Conservation (phyloP, 1,284 basidiomycete species). For the Xerocomus cyaneibrunnescens region DNA sequence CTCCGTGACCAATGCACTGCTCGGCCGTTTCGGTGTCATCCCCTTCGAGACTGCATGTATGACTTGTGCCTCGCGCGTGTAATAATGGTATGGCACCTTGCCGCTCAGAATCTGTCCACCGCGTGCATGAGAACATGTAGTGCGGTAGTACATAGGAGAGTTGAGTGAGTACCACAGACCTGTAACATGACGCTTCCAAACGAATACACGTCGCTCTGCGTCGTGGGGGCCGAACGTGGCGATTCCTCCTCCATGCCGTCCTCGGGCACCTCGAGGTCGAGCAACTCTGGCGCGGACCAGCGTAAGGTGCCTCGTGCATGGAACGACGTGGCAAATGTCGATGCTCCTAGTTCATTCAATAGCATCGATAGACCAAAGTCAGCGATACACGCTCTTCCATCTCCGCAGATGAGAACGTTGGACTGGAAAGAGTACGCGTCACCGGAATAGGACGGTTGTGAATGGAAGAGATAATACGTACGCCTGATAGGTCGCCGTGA, state of each 20-base stretch:
- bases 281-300: conserved; percentile 38
- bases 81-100: conserved; percentile 18
- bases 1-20: conserved; percentile 1
- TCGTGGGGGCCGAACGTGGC: background rate
- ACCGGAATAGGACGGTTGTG: background rate
- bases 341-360: background rate
- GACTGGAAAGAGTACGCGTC: background rate
- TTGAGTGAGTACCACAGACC: conserved; percentile 3
- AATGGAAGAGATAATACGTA: background rate
- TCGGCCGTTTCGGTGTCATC: conserved; percentile 8
- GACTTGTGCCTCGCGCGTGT: conserved; percentile 10
- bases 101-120: conserved; percentile 7
- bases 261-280: conserved; percentile 5
- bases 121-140: background rate
- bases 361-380: background rate
- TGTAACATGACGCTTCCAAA: conserved; percentile 27
- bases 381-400: background rate
- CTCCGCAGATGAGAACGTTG: background rate
- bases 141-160: too few relatives aligned
- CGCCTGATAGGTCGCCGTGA: background rate
- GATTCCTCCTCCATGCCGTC: background rate
- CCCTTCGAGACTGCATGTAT: conserved; percentile 15
- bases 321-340: background rate
- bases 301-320: background rate
- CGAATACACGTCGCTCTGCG: conserved; percentile 19